These are phyloP conservation scores for Fomitopsis betulina DNA, from an alignment of 1,284 basidiomycete genomes.

Conservation along the genomic window DNA sequence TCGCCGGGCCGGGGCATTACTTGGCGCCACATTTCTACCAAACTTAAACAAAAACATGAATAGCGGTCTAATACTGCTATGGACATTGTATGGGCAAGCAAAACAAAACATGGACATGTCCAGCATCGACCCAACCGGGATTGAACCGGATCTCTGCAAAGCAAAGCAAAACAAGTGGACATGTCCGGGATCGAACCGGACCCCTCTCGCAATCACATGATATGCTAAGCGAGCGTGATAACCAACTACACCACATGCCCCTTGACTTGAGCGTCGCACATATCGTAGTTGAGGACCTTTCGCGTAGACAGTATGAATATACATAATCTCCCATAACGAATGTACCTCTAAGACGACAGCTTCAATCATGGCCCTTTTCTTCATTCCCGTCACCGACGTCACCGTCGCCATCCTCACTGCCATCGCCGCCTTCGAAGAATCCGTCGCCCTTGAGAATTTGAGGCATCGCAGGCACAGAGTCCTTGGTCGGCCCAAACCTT, in stretches of 20 bases:
- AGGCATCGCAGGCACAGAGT: neutral
- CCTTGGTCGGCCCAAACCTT: neutral
- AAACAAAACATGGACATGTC: neutral
- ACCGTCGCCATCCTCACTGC: neutral
- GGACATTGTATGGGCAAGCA: too few species aligned
- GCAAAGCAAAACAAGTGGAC: neutral
- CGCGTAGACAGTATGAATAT: too few species aligned
- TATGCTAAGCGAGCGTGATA: constrained; percentile 1
- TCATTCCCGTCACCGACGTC: neutral
- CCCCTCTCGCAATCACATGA: neutral
- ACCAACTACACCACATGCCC: constrained; percentile 3
- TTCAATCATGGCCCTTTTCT: neutral
- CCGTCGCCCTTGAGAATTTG: neutral
- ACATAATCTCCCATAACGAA: too few species aligned
- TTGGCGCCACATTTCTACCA: too few species aligned
- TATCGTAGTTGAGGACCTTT: too few species aligned
- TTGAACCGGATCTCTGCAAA: constrained; percentile 1
- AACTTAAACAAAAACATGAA: too few species aligned
- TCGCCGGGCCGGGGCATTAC: too few species aligned
- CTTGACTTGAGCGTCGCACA: too few species aligned
- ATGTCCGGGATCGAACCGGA: constrained; percentile 2
- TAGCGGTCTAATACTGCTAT: too few species aligned
- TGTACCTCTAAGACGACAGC: too few species aligned
- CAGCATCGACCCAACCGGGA: too few species aligned
- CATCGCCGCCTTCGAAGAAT: constrained; percentile 9